Conservation (phyloP, 1,284 basidiomycete species). For the Ganoderma multipileum region DNA sequence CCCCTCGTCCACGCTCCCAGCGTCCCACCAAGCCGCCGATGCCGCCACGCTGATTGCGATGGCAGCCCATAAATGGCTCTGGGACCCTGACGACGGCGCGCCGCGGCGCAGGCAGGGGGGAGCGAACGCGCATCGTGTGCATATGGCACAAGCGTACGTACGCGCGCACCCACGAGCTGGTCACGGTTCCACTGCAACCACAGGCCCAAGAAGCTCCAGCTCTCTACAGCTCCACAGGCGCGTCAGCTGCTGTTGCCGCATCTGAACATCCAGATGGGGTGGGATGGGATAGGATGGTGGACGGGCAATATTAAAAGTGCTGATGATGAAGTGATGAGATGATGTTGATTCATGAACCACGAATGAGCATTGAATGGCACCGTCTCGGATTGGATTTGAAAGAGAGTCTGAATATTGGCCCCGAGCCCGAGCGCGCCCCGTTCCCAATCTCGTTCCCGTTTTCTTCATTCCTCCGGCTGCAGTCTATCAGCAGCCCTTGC, state of each 20-base stretch:
- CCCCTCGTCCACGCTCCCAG: not conserved
- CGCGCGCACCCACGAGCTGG: too few relatives aligned
- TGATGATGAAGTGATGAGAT: not conserved
- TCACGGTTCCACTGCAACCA: too few relatives aligned
- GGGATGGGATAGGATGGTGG: not conserved
- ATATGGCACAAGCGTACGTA: not conserved
- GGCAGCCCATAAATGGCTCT: slow-evolving; percentile 3
- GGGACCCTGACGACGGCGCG: slow-evolving; percentile 17
- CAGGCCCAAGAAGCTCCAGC: not conserved
- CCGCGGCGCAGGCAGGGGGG: slow-evolving; percentile 1
- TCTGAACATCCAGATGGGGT: not conserved
- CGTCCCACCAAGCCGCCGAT: slow-evolving; percentile 12
- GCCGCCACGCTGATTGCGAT: not conserved
- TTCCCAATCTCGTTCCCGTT: not conserved
- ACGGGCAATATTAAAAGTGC: not conserved
- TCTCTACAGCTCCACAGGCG: not conserved
- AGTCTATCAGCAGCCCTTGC: too few relatives aligned
- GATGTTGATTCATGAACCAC: not conserved
- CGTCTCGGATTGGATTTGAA: not conserved
- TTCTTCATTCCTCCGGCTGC: not conserved
- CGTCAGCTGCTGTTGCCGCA: not conserved
- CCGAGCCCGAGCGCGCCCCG: not conserved
- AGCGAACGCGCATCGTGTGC: not conserved
- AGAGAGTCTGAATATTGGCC: not conserved
- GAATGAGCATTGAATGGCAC: not conserved